These are phyloP conservation scores for Choiromyces venosus DNA, from an alignment of 495 filamentous ascomycete species.

Conservation along the genomic window DNA sequence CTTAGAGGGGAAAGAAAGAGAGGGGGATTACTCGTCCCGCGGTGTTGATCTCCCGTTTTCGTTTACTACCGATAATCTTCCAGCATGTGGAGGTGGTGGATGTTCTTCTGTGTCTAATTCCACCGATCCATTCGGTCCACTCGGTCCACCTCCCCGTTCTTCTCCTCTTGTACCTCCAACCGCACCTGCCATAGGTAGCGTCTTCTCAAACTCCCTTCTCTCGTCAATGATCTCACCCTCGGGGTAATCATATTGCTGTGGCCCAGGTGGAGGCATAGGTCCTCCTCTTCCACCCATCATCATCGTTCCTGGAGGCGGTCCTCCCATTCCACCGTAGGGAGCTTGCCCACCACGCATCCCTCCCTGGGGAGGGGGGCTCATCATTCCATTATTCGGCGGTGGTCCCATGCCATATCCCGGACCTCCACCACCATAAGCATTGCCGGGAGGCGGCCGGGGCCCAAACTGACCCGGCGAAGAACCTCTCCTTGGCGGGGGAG, in stretches of 20 bases:
- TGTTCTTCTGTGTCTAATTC: slow-evolving; percentile 15
- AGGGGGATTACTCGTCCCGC: slow-evolving; percentile 12
- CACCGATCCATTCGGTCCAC: slow-evolving; percentile 14
- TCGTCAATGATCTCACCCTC: slow-evolving; percentile 24
- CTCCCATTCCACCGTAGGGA: slow-evolving; percentile 5
- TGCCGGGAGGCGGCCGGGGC: slow-evolving; percentile 18
- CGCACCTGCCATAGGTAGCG: slow-evolving; percentile 20
- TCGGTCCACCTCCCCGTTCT: slow-evolving; percentile 10
- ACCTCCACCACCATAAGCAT: slow-evolving; percentile 26
- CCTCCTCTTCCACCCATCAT: slow-evolving; percentile 21
- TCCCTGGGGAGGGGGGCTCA: background rate
- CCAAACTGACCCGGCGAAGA: slow-evolving; percentile 32
- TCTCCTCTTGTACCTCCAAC: slow-evolving; percentile 23
- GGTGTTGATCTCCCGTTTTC: slow-evolving; percentile 6
- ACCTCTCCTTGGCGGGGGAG: slow-evolving; percentile 31
- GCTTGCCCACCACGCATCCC: slow-evolving; percentile 3
- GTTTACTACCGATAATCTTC: slow-evolving; percentile 30
- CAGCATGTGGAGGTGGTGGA: background rate
- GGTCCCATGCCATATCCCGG: slow-evolving; percentile 17
- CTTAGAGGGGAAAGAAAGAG: background rate
- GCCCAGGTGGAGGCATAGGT: slow-evolving; percentile 17
- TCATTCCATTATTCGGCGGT: background rate
- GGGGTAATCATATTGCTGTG: slow-evolving; percentile 27
- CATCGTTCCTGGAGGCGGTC: slow-evolving; percentile 16
- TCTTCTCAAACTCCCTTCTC: slow-evolving; percentile 37